Percentiles rank a stretch among this genome's conserved stretches.
These are phyloP conservation scores for Quercus wislizeni DNA, from an alignment of 306 rosid species.

Conservation along the genomic window DNA sequence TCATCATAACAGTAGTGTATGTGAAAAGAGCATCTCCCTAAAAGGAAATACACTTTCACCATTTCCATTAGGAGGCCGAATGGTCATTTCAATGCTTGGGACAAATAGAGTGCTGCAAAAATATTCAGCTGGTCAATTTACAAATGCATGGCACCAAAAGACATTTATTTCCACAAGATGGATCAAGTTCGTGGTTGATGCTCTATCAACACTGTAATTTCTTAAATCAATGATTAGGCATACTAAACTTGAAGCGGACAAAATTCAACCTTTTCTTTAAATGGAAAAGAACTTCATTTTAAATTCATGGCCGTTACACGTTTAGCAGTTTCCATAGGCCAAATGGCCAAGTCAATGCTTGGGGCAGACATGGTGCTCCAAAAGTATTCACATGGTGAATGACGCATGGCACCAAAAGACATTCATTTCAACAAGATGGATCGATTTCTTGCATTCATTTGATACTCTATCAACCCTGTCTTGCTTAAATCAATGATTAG, in stretches of 20 bases:
- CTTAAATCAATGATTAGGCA: not conserved
- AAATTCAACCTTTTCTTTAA: not conserved
- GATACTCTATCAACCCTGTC: not conserved
- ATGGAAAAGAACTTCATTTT: not conserved
- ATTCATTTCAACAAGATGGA: not conserved
- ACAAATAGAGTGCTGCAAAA: not conserved
- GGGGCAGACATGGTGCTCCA: conserved; percentile 2
- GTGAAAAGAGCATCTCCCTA: not conserved
- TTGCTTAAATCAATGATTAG: not conserved
- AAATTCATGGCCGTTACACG: not conserved
- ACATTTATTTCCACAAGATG: not conserved
- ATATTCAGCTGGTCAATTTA: not conserved
- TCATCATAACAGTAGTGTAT: not conserved
- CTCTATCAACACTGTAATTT: not conserved
- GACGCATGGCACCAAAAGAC: not conserved
- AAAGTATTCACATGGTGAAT: not conserved
- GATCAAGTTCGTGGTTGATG: not conserved
- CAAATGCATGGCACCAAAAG: not conserved
- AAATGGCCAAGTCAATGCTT: not conserved
- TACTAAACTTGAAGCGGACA: too few relatives aligned
- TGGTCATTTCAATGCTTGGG: not conserved
- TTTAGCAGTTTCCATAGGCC: not conserved
- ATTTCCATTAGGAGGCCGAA: not conserved
- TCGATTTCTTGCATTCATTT: not conserved
- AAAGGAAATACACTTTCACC: not conserved